Evolutionary conservation across 441 rosid genomes (phyloP), one percentile per base, ranked within the genome.

Genomic region (Bocquillonia castaneifolia): DNA sequence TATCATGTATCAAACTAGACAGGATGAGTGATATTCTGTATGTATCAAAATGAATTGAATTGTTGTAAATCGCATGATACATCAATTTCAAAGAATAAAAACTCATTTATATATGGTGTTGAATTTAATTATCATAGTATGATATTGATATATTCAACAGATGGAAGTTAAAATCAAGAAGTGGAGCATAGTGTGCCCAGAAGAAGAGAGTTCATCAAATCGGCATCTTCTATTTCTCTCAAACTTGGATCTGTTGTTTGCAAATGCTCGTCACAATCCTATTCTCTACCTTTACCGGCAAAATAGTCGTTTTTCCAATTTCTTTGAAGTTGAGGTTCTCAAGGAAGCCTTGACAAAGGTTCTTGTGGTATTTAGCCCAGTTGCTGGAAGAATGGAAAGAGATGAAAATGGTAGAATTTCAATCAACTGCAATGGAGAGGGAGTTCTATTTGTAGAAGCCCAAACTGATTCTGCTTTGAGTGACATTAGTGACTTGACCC

Each of bases 371-470:
- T 71, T 53, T 26, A 29, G 55, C 47, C 69, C 63, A 0, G 0
- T 63, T 15, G 74, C 69, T 5, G 74, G 74, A 17, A 63, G 64
- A 26, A 5, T 71, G 18, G 22, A 37, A 8, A 45, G 6, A 29
- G 57, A 39, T 5, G 58, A 65, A 6, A 45, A 72, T 8, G 60
- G 52, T 5, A 65, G 60, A 17, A 1, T 14, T 29, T 23, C 40
- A 17, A 28, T 69, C 2, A 28, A 37, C 5, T 59, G 66, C 25
- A 50, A 51, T 12, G 53, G 52, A 0, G 29, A 18, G 1, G 66
- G 60, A 10, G 52, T 61, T 28, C 10, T 59, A 10, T 51, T 69
- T 22, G 31, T 23, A 1, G 72, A 60, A 31, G 72, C 72, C 23
- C 51, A 69, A 50, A 10, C 39, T 2, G 39, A 39, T 40, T 50